Evolutionary conservation across 169 alveolate genomes (phyloP).

Genomic region (Blepharisma undulans): DNA sequence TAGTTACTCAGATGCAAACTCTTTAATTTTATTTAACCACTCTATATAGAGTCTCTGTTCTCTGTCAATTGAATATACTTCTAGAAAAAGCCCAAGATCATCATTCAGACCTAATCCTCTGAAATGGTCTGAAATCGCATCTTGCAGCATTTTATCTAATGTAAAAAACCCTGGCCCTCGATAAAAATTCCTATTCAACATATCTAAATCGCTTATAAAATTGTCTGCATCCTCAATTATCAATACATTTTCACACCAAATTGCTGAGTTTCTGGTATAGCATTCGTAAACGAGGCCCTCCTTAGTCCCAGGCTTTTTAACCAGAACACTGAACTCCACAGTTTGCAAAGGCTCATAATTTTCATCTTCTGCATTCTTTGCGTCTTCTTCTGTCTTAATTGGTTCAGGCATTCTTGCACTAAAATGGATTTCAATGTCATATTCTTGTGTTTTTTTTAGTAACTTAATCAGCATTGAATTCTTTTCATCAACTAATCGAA

Average conservation of each 20-base stretch:
- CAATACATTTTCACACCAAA: conserved; percentile 29
- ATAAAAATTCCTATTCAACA: conserved; percentile 43
- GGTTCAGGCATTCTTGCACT: neutral
- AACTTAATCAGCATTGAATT: neutral
- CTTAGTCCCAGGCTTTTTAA: conserved; percentile 34
- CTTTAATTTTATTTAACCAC: conserved; percentile 57
- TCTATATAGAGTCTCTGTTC: conserved; percentile 69
- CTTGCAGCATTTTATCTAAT: conserved; percentile 64
- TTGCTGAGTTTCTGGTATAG: conserved; percentile 54
- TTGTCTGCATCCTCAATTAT: conserved; percentile 26
- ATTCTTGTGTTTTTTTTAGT: neutral
- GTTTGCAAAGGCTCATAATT: conserved; percentile 38
- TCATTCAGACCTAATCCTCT: conserved; percentile 55
- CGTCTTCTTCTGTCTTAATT: conserved; percentile 18
- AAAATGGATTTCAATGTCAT: neutral
- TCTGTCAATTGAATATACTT: conserved; percentile 57
- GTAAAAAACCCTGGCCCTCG: conserved; percentile 67
- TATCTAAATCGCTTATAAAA: conserved; percentile 6
- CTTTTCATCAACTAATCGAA: neutral
- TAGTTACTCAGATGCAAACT: too few species aligned
- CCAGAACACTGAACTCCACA: conserved; percentile 52
- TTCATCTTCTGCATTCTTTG: neutral
- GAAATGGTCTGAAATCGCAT: conserved; percentile 45
- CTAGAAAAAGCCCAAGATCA: conserved; percentile 62
- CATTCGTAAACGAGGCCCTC: conserved; percentile 63